A percentile compares a stretch with the other conserved stretches of the same genome.
phyloP scores from a whole-genome alignment of 768 basidiomycete genomes.

The Calocybe indica region DNA sequence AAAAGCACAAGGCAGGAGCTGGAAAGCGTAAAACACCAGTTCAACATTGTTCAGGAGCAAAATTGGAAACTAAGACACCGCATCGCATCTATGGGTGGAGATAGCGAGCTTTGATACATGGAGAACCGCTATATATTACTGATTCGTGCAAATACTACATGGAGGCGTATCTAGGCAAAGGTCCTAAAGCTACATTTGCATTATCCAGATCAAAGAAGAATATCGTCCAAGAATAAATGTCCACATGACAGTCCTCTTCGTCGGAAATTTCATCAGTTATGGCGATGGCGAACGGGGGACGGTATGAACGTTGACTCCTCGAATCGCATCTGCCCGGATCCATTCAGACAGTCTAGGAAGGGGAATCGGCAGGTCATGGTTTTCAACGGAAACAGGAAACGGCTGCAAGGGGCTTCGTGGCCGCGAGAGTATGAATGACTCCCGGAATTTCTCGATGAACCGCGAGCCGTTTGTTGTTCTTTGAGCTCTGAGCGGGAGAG shows the following conservation, averaged over 20 bases:
- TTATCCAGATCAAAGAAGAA: too few species aligned
- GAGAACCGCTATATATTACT: too few species aligned
- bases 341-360: slow-evolving; percentile 45
- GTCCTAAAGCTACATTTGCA: too few species aligned
- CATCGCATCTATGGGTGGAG: neutral
- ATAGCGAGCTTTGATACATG: too few species aligned
- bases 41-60: slow-evolving; percentile 44
- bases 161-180: too few species aligned
- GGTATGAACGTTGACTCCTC: slow-evolving; percentile 16
- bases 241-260: too few species aligned
- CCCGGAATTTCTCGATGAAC: slow-evolving; percentile 35
- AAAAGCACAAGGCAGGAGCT: slow-evolving; percentile 44
- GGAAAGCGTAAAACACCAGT: slow-evolving; percentile 32
- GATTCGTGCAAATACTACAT: too few species aligned
- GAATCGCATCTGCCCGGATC: slow-evolving; percentile 39
- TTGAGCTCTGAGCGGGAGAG: slow-evolving; percentile 24
- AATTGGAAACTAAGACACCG: slow-evolving; percentile 45
- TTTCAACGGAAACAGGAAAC: slow-evolving; percentile 35
- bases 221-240: too few species aligned
- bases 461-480: slow-evolving; percentile 27
- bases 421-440: slow-evolving; percentile 26
- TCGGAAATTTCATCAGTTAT: neutral
- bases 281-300: slow-evolving; percentile 12
- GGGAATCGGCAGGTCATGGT: slow-evolving; percentile 54
- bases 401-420: slow-evolving; percentile 17